phyloP scores from a whole-genome alignment of 805 yeast genomes.

The Tetrapisispora namnaoensis region DNA sequence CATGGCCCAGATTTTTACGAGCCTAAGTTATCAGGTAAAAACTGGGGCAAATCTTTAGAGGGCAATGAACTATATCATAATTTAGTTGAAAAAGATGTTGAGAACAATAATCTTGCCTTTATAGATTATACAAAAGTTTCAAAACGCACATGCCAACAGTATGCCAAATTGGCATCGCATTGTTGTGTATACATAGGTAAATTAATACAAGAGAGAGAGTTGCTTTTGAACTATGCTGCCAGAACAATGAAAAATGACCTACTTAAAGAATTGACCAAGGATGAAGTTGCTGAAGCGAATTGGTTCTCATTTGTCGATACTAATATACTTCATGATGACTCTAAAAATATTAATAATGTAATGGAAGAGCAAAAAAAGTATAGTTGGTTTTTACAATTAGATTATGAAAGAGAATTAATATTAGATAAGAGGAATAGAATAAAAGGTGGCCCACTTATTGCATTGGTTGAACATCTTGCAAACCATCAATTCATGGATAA shows the following conservation, averaged over 20 bases:
- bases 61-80: conserved; percentile 38
- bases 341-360: not conserved
- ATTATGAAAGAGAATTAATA: conserved; percentile 46
- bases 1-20: conserved; percentile 28
- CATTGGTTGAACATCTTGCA: conserved; percentile 71
- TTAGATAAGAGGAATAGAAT: conserved; percentile 62
- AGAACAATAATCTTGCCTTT: conserved; percentile 30
- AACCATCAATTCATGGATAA: conserved; percentile 58
- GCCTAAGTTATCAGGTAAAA: conserved; percentile 10
- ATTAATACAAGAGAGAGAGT: conserved; percentile 60
- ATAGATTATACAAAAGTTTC: conserved; percentile 25
- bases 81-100: conserved; percentile 39
- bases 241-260: conserved; percentile 70
- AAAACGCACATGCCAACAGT: conserved; percentile 26
- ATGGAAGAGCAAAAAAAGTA: conserved; percentile 24
- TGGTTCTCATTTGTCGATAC: conserved; percentile 1
- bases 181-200: conserved; percentile 39
- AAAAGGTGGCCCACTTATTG: conserved; percentile 76
- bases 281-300: conserved; percentile 27
- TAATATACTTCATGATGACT: not conserved
- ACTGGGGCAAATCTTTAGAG: conserved; percentile 5
- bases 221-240: conserved; percentile 61
- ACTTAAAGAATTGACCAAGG: conserved; percentile 46
- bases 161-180: conserved; percentile 29
- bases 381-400: conserved; percentile 69